Evolutionary conservation across 441 rosid species (phyloP).

Genomic region (Monsonia emarginata): DNA sequence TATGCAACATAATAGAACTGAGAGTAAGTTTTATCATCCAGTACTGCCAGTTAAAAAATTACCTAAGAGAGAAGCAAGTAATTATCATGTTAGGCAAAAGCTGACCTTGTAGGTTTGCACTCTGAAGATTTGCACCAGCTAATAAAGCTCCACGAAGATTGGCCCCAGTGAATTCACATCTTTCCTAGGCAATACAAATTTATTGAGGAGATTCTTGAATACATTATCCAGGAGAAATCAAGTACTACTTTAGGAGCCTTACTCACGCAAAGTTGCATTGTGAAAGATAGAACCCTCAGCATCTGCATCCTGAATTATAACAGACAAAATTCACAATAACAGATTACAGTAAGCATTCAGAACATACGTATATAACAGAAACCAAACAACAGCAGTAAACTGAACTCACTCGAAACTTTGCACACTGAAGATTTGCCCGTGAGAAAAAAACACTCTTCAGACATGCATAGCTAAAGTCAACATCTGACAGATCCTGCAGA

Average conservation of each 20-base stretch:
- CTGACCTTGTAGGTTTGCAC: slow-evolving; percentile 85
- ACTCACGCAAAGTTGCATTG: slow-evolving; percentile 89
- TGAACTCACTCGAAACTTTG: slow-evolving; percentile 65
- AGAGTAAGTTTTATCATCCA: not conserved
- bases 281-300: slow-evolving; percentile 74
- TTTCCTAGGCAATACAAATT: slow-evolving; percentile 43
- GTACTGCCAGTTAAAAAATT: not conserved
- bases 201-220: slow-evolving; percentile 18
- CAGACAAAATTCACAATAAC: slow-evolving; percentile 9
- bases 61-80: not conserved
- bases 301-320: slow-evolving; percentile 55
- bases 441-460: slow-evolving; percentile 83
- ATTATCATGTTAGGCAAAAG: not conserved
- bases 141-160: slow-evolving; percentile 81
- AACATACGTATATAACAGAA: not conserved
- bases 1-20: not conserved
- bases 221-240: not conserved
- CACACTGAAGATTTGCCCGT: slow-evolving; percentile 77
- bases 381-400: not conserved
- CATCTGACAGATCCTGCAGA: slow-evolving; percentile 70
- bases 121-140: slow-evolving; percentile 83
- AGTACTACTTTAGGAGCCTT: slow-evolving; percentile 28
- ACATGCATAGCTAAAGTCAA: slow-evolving; percentile 81
- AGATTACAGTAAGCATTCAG: not conserved
- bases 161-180: slow-evolving; percentile 88